These are phyloP conservation scores for Usnea hakonensis DNA, from an alignment of 495 filamentous ascomycete genomes.

Conservation along the genomic window DNA sequence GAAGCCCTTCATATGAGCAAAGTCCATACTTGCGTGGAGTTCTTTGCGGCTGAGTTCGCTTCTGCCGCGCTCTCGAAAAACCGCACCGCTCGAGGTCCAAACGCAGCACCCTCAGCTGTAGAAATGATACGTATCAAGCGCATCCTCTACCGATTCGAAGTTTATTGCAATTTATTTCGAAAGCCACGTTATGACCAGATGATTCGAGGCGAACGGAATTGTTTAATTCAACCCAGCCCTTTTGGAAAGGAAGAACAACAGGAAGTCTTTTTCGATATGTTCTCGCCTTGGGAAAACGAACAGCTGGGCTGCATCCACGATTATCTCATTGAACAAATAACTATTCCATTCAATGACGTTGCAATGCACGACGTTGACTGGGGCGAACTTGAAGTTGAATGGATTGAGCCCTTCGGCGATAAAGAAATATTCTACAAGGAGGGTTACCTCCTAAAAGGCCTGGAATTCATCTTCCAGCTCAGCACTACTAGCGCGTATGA, in stretches of 20 bases:
- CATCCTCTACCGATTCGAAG: background rate
- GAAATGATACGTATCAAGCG: background rate
- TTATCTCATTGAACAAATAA: background rate
- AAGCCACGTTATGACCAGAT: background rate
- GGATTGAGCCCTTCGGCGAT: background rate
- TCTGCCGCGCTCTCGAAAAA: background rate
- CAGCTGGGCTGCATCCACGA: background rate
- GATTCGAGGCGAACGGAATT: background rate
- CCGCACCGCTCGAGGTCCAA: background rate
- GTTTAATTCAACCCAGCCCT: background rate
- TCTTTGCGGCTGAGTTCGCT: background rate
- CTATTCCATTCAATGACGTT: background rate
- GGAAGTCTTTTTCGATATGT: background rate
- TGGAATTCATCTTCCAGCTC: background rate
- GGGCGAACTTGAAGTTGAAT: background rate
- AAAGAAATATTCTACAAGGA: background rate
- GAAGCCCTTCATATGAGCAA: background rate
- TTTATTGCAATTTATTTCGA: background rate
- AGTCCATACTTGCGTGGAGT: background rate
- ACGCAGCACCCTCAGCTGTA: background rate
- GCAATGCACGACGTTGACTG: background rate
- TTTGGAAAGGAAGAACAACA: background rate
- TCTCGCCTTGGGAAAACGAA: background rate
- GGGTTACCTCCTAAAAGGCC: background rate
- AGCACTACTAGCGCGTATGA: background rate